Evolutionary conservation across 2,329 filamentous ascomycete species (phyloP).

Genomic region (Pyrenophora teres): DNA sequence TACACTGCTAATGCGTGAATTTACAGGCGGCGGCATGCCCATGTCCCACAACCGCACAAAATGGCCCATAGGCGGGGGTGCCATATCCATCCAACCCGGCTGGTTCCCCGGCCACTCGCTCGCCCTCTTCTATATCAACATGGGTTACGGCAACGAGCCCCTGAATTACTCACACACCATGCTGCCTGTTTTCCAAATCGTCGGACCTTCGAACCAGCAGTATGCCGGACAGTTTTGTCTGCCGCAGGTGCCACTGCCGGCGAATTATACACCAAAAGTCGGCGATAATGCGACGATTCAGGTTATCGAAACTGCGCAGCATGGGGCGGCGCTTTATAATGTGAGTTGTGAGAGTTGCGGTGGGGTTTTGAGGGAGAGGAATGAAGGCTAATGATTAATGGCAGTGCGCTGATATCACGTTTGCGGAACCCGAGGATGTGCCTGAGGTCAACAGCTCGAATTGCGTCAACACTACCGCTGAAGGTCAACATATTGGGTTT

Average conservation of each 20-base stretch:
- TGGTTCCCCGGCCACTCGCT: conserved; percentile 91
- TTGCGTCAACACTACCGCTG: conserved; percentile 79
- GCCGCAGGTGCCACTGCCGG: conserved; percentile 83
- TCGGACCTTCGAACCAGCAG: conserved; percentile 79
- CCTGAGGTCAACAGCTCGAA: conserved; percentile 76
- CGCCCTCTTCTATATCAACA: conserved; percentile 87
- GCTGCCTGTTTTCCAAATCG: conserved; percentile 78
- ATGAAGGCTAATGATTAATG: conserved; percentile 4
- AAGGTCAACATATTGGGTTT: conserved; percentile 63
- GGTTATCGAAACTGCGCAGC: conserved; percentile 78
- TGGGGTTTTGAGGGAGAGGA: not conserved
- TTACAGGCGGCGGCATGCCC: conserved; percentile 78
- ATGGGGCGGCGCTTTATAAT: conserved; percentile 82
- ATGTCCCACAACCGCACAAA: conserved; percentile 82
- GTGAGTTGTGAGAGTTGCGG: conserved; percentile 55
- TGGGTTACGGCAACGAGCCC: conserved; percentile 82
- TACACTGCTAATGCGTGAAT: too few relatives aligned
- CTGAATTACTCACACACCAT: conserved; percentile 86
- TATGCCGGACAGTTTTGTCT: conserved; percentile 89
- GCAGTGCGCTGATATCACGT: conserved; percentile 95
- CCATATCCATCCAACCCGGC: conserved; percentile 87
- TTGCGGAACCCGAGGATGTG: conserved; percentile 79
- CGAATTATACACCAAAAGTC: conserved; percentile 68
- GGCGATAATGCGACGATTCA: conserved; percentile 95
- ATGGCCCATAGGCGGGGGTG: conserved; percentile 87